A percentile compares a stretch with the other conserved stretches of the same genome.
These are phyloP conservation scores for Tilletia caries DNA, from an alignment of 1,284 basidiomycete genomes.

Conservation along the genomic window DNA sequence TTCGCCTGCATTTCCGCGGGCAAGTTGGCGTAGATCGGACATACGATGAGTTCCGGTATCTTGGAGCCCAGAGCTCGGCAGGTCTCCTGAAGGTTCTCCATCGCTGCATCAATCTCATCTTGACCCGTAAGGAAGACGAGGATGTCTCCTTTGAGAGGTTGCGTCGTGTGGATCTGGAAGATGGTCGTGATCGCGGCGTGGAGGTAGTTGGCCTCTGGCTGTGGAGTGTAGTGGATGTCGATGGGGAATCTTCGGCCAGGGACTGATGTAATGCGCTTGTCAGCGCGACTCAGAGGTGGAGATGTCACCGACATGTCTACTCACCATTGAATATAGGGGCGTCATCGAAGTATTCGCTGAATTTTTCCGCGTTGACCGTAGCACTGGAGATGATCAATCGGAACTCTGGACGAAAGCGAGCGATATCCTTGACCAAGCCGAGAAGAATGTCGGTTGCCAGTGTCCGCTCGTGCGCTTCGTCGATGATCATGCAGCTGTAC, in stretches of 20 bases:
- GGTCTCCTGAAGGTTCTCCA: conserved; percentile 90
- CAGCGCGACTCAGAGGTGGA: conserved; percentile 3
- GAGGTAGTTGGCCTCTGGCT: conserved; percentile 68
- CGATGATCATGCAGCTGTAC: conserved; percentile 51
- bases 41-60: conserved; percentile 87
- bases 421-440: conserved; percentile 52
- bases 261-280: conserved; percentile 57
- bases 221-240: conserved; percentile 82
- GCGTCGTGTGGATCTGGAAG: conserved; percentile 98
- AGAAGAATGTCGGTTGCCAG: conserved; percentile 51
- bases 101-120: conserved; percentile 95
- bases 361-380: conserved; percentile 52
- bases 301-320: conserved; percentile 53
- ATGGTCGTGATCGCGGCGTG: conserved; percentile 98
- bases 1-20: conserved; percentile 99
- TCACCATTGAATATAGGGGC: conserved; percentile 48
- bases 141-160: conserved; percentile 89
- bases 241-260: conserved; percentile 96
- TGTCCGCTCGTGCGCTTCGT: conserved; percentile 53
- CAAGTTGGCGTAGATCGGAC: conserved; percentile 95
- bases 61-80: conserved; percentile 91
- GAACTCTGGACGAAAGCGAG: conserved; percentile 48
- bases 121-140: conserved; percentile 97
- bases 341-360: conserved; percentile 51
- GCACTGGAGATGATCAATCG: conserved; percentile 50